Percentiles rank a stretch among this genome's conserved stretches.
phyloP scores from a whole-genome alignment of 495 filamentous ascomycete genomes.

The Penicillium canescens region DNA sequence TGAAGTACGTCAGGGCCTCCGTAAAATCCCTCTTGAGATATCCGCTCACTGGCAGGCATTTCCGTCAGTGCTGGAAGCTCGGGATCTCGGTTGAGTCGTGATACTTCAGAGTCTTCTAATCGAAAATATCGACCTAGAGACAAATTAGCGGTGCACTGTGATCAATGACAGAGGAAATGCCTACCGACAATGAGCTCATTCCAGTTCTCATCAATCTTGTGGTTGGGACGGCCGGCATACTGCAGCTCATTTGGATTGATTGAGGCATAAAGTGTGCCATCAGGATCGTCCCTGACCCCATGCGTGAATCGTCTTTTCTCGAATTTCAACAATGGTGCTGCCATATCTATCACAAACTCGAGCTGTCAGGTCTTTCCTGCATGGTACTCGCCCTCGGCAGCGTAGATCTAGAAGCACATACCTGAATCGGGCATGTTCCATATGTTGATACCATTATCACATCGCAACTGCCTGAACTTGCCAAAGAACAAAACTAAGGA shows the following conservation, averaged over 20 bases:
- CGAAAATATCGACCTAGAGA: background rate
- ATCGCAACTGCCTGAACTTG: no score
- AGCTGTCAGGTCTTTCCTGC: no score
- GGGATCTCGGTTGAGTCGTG: background rate
- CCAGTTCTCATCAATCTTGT: background rate
- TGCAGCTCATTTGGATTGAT: background rate
- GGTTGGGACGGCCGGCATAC: background rate
- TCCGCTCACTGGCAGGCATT: background rate
- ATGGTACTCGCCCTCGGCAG: no score
- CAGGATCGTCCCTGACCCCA: no score
- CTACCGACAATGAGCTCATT: background rate
- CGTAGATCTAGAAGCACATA: no score
- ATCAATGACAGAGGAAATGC: background rate
- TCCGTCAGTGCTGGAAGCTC: background rate
- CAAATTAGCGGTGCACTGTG: background rate
- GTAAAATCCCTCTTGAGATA: slow-evolving; percentile 10
- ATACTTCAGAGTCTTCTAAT: background rate
- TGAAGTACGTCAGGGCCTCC: slow-evolving; percentile 16
- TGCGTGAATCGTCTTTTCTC: slow-evolving; percentile 1
- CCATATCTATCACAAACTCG: no score
- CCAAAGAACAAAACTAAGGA: no score
- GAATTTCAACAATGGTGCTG: background rate
- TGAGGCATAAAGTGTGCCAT: background rate
- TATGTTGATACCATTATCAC: no score
- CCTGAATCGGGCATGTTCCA: no score